Evolutionary conservation across 164 flowering plant genomes (phyloP), one percentile per base, ranked within the genome.

Genomic region (Liquidambar formosana): DNA sequence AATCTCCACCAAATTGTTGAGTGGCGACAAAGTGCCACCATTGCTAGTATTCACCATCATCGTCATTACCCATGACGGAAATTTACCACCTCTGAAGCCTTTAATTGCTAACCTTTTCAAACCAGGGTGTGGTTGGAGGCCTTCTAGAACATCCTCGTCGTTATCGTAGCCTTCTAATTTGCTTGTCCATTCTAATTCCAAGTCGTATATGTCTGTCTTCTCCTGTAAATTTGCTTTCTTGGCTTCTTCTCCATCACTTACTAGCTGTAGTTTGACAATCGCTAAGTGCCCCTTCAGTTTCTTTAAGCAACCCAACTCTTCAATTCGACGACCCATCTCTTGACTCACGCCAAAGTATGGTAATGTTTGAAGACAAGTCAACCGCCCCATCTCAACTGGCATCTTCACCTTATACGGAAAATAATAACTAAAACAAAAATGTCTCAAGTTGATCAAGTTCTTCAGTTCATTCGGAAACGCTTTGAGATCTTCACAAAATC

Each of bases 371-470:
- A 73, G 61, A 44, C 1, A 14, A 5, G 53, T 53, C 23, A 73
- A 46, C 38, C 45, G 15, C 21, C 66, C 23, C 25, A 72, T 52
- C 16, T 43, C 51, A 8, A 18, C 14, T 2, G 62, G 70, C 57
- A 52, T 21, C 6, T 33, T 10, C 41, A 33, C 6, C 2, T 2
- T 33, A 2, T 33, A n/a, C 2, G 13, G 28, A 64, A 22, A 21
- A 64, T 8, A 10, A 44, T 11, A 0, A 47, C 6, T 11, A 23
- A 53, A 1, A 51, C 38, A 11, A 3, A 75, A 19, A 65, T 69
- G 77, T 43, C 70, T 69, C 66, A 70, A 44, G 27, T 45, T 75
- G 3, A 58, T 48, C 53, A 75, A 33, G 10, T 65, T 51, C 4
- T 16, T 5, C 2, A 75, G 3, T 0, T 8, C 33, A n/a, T 51